Base-by-base conservation (phyloP, 2,329 filamentous ascomycete species). In the Alternaria tenuissima region DNA sequence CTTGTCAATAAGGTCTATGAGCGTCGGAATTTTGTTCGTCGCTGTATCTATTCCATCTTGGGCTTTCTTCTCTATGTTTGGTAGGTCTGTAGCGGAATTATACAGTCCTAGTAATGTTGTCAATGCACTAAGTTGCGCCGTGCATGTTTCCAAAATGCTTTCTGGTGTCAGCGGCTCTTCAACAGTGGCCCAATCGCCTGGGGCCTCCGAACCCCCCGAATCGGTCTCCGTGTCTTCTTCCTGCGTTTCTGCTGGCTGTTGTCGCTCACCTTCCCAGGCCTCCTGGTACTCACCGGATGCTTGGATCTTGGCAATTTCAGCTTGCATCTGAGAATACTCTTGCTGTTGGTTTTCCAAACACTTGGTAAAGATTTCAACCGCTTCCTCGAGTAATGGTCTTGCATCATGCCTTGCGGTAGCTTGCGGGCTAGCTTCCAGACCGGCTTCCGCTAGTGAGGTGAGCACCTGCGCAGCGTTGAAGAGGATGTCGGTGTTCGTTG, bases 381-480 rank as follows among this genome's bases (percentile, higher is more conserved):
- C 84, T 78, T 92, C 85, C 68, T 90, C 82, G 20, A 89, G 78
- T 9, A 86, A 78, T 24, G 81, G 79, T 14, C 86, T 77, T 0
- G 86, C 84, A 57, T 63, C 86, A 78, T 41, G 77, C 71, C 43
- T 82, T 79, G 74, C 76, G 7, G 57, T 55, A 41, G 68, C 65
- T 16, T 73, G 68, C 6, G 83, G 82, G 42, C 82, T 83, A n/a
- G 82, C 81, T 51, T 88, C 85, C 1, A 84, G 80, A 7, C 86
- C 73, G 2, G 80, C 80, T 78, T 92, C 90, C 1, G 87, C 88
- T 38, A 92, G 80, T 63, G 85, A 87, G 0, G 87, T 89, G 38
- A 92, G 80, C 4, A 91, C 87, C 75, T 92, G 90, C 1, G 86
- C 88, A 6, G 87, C 89, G 72, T 92, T 93, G 81, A 92, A 93